Evolutionary conservation across 2,329 filamentous ascomycete species (phyloP).

Genomic region (Rhytidhysteron rufulum): DNA sequence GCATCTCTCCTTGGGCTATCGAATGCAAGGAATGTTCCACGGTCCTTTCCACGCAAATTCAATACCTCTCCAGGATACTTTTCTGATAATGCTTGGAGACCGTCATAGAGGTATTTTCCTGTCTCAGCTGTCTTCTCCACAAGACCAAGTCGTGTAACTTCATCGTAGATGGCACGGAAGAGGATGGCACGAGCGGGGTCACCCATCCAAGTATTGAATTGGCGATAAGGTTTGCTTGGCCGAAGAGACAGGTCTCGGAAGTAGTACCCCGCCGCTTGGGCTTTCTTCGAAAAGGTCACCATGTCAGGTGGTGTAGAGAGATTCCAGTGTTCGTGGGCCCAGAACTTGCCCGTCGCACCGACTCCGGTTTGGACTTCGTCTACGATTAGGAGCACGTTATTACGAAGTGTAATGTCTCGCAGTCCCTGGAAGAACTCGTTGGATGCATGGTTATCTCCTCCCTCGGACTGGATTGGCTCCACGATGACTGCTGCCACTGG

Average conservation of each 20-base stretch:
- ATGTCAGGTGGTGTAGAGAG: slow-evolving; percentile 78
- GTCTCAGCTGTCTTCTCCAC: slow-evolving; percentile 74
- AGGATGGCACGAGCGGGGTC: slow-evolving; percentile 81
- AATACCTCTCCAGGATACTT: slow-evolving; percentile 73
- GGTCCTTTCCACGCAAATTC: slow-evolving; percentile 81
- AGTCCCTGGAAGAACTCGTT: slow-evolving; percentile 83
- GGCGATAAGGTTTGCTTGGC: slow-evolving; percentile 89
- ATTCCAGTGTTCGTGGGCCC: slow-evolving; percentile 95
- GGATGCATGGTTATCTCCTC: slow-evolving; percentile 90
- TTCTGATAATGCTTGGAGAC: slow-evolving; percentile 63
- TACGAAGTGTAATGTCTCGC: slow-evolving; percentile 71
- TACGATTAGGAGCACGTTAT: slow-evolving; percentile 80
- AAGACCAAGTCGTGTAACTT: slow-evolving; percentile 73
- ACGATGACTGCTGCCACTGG: slow-evolving; percentile 79
- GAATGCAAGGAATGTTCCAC: slow-evolving; percentile 91
- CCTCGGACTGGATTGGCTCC: slow-evolving; percentile 91
- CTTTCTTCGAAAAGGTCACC: slow-evolving; percentile 95
- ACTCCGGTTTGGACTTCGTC: slow-evolving; percentile 94
- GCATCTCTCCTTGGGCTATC: slow-evolving; percentile 77
- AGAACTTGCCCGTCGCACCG: slow-evolving; percentile 90
- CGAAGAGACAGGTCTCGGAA: slow-evolving; percentile 74
- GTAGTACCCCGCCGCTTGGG: slow-evolving; percentile 90
- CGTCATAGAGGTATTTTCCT: slow-evolving; percentile 72
- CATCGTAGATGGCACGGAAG: slow-evolving; percentile 80
- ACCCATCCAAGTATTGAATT: slow-evolving; percentile 98